Evolutionary conservation across 2,329 filamentous ascomycete genomes (phyloP).

Genomic region (Monosporascus sp.): DNA sequence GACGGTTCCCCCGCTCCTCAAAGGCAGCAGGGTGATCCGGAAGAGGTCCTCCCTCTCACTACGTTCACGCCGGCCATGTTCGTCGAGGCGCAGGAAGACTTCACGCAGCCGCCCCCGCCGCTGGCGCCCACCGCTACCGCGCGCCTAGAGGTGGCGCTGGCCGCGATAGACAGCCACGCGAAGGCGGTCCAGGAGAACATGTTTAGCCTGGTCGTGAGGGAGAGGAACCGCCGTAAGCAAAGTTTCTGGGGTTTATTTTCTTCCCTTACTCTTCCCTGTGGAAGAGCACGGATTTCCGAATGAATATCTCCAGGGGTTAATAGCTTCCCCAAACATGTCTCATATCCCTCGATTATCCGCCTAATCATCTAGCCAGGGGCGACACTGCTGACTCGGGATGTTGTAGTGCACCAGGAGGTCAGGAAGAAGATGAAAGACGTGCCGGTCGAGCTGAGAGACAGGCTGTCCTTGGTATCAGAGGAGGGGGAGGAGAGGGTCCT

Average conservation of each 20-base stretch:
- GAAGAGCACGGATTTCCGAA: too few species aligned
- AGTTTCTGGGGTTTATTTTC: not conserved
- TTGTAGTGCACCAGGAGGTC: constrained; percentile 7
- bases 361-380: not conserved
- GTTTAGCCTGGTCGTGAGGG: constrained; percentile 11
- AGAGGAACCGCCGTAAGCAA: constrained; percentile 11
- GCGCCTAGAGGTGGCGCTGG: constrained; percentile 8
- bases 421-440: constrained; percentile 3
- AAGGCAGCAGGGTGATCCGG: constrained; percentile 12
- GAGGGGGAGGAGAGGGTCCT: not conserved
- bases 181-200: constrained; percentile 21
- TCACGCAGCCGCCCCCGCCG: constrained; percentile 21
- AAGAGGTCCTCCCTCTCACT: constrained; percentile 17
- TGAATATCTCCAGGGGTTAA: too few species aligned
- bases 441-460: not conserved
- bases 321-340: not conserved
- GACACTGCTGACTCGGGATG: not conserved
- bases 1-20: not conserved
- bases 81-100: constrained; percentile 10
- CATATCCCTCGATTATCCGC: not conserved
- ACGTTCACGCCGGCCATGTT: constrained; percentile 21
- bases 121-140: constrained; percentile 11
- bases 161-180: constrained; percentile 20
- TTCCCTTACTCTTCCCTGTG: too few species aligned
- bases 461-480: not conserved